Percentiles rank a stretch among this genome's conserved stretches.
Conservation (phyloP, 768 basidiomycete species). For the Boletellus sp. region DNA sequence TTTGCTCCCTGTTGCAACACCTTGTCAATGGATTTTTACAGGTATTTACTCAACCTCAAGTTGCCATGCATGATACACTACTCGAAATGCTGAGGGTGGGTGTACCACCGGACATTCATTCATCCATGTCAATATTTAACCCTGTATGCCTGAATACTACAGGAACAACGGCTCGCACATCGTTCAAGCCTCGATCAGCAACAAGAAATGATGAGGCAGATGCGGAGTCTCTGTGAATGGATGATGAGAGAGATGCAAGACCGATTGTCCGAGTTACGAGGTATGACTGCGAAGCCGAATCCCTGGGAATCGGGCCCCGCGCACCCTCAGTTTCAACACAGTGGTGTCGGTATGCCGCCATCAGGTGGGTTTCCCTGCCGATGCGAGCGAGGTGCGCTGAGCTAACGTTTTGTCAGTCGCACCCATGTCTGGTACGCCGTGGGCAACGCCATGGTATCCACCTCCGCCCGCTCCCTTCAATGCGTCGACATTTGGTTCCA, state of each 20-base stretch:
- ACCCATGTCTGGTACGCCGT: background rate
- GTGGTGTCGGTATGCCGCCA: background rate
- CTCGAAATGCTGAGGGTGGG: constrained; percentile 8
- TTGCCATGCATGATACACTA: background rate
- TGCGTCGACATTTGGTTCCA: background rate
- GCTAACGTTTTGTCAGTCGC: background rate
- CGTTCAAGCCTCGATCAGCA: constrained; percentile 3
- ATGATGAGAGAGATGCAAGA: constrained; percentile 9
- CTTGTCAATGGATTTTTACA: background rate
- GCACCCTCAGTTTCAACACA: background rate
- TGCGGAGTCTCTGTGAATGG: constrained; percentile 2
- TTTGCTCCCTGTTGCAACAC: background rate
- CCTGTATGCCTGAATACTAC: background rate
- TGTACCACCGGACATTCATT: background rate
- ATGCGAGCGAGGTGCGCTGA: background rate
- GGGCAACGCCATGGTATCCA: background rate
- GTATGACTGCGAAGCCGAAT: background rate
- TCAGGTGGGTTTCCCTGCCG: background rate
- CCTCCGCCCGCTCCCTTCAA: background rate
- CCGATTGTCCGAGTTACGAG: background rate
- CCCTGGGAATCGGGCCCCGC: background rate
- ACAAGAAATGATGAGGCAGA: constrained; percentile 1
- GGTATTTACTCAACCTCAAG: background rate
- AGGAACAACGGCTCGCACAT: constrained; percentile 7
- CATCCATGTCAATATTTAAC: background rate